Evolutionary conservation across 2,329 filamentous ascomycete species (phyloP), one percentile per base, ranked within the genome.

Genomic region (Xylaria sp.): DNA sequence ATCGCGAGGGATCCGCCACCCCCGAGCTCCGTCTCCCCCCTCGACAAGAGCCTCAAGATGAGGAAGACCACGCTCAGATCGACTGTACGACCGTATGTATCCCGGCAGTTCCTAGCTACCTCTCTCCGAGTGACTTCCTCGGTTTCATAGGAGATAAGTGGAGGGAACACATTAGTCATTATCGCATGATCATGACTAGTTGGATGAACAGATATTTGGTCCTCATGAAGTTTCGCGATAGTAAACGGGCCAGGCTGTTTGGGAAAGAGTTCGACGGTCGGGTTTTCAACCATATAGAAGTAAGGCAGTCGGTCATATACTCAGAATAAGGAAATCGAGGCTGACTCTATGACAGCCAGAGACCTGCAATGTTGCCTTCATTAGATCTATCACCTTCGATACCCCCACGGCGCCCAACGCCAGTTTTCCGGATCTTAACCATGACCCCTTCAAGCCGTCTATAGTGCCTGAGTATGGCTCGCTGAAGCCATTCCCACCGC

Each of bases 161-260:
- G 78, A 88, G 92, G 78, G 89, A 92, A 66, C 88, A 94, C 68
- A 93, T 99, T 66, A 96, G 91, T 74, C 96, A 99, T 82, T 97
- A 97, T 77, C 87, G 96, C 61, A 93, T 99, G 88, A 92, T 99
- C 64, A 90, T 94, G 84, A 98, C 96, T 1, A 92, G 91, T 62
- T 87, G 90, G 70, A 90, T 93, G 79, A 97, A 97, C 79, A 89
- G 94, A 69, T 98, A 98, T 81, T 92, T 99, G 85, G 95, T 97
- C 30, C 84, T 99, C 69, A 92, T 99, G 87, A 97, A 97, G 81
- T 97, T 98, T 78, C 87, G 93, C 56, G 90, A 91, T 71, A 87
- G 87, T 34, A 88, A 87, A 75, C 89, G 88, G 70, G 96, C 96
- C 15, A 89, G 86, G 74, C 86, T 89, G 60, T 99, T 95, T 91